These are phyloP conservation scores for Rhizophagus sp. DNA, from an alignment of 192 early-diverging fungal genomes.

Conservation along the genomic window DNA sequence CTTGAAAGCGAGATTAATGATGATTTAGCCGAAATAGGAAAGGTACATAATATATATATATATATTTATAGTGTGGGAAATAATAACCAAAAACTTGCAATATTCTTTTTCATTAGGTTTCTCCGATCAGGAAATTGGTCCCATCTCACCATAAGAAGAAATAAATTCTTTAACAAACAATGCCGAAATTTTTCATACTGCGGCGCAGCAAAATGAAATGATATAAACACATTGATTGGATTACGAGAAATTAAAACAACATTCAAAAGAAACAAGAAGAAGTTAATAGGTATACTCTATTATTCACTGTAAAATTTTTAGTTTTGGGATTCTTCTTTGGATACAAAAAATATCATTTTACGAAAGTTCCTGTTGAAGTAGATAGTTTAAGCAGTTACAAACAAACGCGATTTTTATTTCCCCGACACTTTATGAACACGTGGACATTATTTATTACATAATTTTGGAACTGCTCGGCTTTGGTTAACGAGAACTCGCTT, in stretches of 20 bases:
- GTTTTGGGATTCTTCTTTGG: too few species aligned
- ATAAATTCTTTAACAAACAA: background rate
- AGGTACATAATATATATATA: background rate
- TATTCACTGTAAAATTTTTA: too few species aligned
- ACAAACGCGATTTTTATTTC: background rate
- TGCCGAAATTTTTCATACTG: too few species aligned
- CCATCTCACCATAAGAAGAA: background rate
- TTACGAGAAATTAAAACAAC: too few species aligned
- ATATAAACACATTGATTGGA: too few species aligned
- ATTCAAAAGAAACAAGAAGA: too few species aligned
- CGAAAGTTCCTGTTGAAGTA: too few species aligned
- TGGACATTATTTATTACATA: background rate
- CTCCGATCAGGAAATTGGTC: background rate
- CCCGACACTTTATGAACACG: background rate
- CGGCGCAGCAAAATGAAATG: too few species aligned
- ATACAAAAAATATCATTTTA: too few species aligned
- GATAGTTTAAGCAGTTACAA: background rate
- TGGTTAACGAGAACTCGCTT: background rate
- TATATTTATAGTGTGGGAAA: background rate
- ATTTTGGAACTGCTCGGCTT: background rate
- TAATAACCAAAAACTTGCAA: background rate
- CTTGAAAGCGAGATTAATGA: conserved; percentile 18
- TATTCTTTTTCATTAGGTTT: background rate
- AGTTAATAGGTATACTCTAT: too few species aligned
- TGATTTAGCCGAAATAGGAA: conserved; percentile 22